Evolutionary conservation across 352 stramenopile genomes (phyloP).

Genomic region (Hyphochytrium catenoides): DNA sequence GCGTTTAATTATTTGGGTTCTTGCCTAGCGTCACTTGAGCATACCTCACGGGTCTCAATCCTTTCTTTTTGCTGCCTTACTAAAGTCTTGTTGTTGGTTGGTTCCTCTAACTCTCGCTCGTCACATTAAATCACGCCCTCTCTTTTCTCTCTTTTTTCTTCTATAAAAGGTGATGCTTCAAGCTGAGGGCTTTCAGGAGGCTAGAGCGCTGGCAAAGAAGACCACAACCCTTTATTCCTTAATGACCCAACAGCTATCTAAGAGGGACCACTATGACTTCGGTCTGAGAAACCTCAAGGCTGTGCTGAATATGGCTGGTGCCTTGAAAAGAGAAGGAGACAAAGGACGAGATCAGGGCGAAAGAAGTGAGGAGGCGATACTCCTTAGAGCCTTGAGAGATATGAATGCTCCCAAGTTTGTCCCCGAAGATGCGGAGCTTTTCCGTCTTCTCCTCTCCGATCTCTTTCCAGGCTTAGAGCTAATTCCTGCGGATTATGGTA

Average conservation of each 20-base stretch:
- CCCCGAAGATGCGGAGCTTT: conserved; percentile 70
- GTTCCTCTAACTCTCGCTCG: too few relatives aligned
- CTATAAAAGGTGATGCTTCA: conserved; percentile 68
- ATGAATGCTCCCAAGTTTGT: conserved; percentile 89
- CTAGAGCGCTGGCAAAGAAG: conserved; percentile 50
- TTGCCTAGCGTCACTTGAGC: too few relatives aligned
- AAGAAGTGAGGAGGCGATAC: conserved; percentile 67
- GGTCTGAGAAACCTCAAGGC: conserved; percentile 47
- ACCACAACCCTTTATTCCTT: conserved; percentile 56
- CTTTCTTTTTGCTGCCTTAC: too few relatives aligned
- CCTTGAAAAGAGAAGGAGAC: conserved; percentile 77
- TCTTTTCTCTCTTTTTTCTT: too few relatives aligned
- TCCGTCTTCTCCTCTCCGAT: conserved; percentile 61
- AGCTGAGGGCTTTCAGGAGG: conserved; percentile 51
- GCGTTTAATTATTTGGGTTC: too few relatives aligned
- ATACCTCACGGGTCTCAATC: too few relatives aligned
- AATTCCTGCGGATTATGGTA: conserved; percentile 66
- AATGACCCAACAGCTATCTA: conserved; percentile 61
- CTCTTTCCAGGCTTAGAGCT: conserved; percentile 66
- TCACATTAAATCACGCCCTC: too few relatives aligned
- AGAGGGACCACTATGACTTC: conserved; percentile 67
- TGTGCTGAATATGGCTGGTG: conserved; percentile 54
- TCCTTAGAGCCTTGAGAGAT: conserved; percentile 81
- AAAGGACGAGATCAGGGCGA: conserved; percentile 32
- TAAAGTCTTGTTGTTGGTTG: too few relatives aligned